Conservation (phyloP, 768 basidiomycete species). For the Strobilomyces dryophilus region DNA sequence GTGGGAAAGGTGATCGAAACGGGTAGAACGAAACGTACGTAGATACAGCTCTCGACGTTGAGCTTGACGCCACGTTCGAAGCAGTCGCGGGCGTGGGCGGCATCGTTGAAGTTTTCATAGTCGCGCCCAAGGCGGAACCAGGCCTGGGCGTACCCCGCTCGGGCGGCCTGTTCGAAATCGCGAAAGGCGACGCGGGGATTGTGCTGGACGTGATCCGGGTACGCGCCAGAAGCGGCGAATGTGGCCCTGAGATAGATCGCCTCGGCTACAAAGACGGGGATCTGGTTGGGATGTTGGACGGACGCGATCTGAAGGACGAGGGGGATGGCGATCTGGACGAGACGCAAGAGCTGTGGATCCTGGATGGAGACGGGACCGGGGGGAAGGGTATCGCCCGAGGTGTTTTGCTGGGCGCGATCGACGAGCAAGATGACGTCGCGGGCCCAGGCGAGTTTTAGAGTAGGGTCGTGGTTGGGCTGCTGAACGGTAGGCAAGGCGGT, state of each 20-base stretch:
- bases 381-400: constrained; percentile 39
- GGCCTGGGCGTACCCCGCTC: constrained; percentile 69
- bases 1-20: constrained; percentile 4
- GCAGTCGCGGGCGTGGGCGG: constrained; percentile 71
- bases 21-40: neutral
- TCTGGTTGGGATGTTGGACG: constrained; percentile 32
- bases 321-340: constrained; percentile 62
- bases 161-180: constrained; percentile 82
- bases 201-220: constrained; percentile 57
- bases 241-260: constrained; percentile 74
- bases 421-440: constrained; percentile 80
- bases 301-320: constrained; percentile 56
- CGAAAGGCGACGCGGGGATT: constrained; percentile 82
- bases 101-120: constrained; percentile 85
- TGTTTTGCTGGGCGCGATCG: constrained; percentile 45
- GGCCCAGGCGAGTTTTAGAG: constrained; percentile 69
- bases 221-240: constrained; percentile 68
- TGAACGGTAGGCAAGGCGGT: constrained; percentile 50
- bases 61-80: constrained; percentile 78
- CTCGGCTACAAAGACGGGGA: constrained; percentile 52
- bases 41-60: constrained; percentile 69
- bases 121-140: constrained; percentile 93
- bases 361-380: constrained; percentile 50
- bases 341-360: constrained; percentile 55
- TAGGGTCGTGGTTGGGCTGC: constrained; percentile 51